phyloP scores from a whole-genome alignment of 805 yeast genomes.

The Zygosaccharomyces gambellarensis region DNA sequence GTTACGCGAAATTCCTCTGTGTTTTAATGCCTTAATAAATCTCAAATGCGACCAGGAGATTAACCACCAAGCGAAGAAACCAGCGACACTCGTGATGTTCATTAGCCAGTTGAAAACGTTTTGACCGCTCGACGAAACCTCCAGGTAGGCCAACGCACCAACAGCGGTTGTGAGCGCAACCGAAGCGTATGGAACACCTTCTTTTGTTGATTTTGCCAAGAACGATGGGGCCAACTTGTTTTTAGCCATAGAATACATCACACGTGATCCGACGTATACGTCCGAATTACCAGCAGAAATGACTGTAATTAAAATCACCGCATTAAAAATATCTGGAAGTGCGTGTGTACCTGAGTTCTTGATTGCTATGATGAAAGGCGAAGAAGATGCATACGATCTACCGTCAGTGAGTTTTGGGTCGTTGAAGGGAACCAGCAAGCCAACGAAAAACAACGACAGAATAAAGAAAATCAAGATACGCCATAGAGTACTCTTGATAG shows the following conservation, averaged over 20 bases:
- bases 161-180: constrained; percentile 55
- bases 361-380: constrained; percentile 73
- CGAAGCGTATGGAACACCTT: constrained; percentile 59
- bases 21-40: constrained; percentile 60
- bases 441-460: constrained; percentile 60
- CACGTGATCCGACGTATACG: constrained; percentile 66
- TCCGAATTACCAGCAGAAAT: constrained; percentile 79
- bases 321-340: constrained; percentile 67
- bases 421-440: constrained; percentile 63
- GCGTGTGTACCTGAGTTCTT: constrained; percentile 60
- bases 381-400: constrained; percentile 44
- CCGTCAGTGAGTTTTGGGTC: constrained; percentile 46
- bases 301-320: constrained; percentile 59
- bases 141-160: constrained; percentile 61
- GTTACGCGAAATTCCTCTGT: constrained; percentile 62
- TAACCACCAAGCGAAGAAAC: constrained; percentile 67
- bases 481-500: constrained; percentile 62
- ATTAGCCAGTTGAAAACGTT: constrained; percentile 68
- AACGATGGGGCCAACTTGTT: constrained; percentile 52
- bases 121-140: constrained; percentile 47
- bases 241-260: constrained; percentile 60
- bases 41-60: constrained; percentile 62
- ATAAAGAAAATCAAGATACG: constrained; percentile 66
- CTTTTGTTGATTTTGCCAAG: constrained; percentile 42
- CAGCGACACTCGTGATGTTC: constrained; percentile 73